A percentile compares a stretch with the other conserved stretches of the same genome.
These are phyloP conservation scores for Helminthosporium solani DNA, from an alignment of 2,329 filamentous ascomycete genomes.

Conservation along the genomic window DNA sequence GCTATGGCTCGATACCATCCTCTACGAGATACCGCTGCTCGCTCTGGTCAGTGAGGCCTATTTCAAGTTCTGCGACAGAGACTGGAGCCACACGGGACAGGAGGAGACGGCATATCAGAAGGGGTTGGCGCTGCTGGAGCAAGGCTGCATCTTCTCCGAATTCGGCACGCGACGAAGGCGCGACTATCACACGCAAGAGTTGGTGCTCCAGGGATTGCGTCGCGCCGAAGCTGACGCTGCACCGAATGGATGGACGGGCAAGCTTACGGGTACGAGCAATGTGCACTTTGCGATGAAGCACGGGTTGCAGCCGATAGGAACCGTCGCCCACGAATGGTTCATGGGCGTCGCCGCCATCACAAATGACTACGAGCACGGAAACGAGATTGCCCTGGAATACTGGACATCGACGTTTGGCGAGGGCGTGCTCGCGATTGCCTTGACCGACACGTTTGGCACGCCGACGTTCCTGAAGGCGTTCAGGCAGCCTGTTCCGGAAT, in stretches of 20 bases:
- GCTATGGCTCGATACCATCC: constrained; percentile 89
- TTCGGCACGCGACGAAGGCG: constrained; percentile 87
- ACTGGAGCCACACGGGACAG: constrained; percentile 88
- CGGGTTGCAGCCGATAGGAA: constrained; percentile 79
- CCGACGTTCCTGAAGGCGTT: constrained; percentile 85
- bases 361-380: constrained; percentile 79
- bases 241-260: constrained; percentile 66
- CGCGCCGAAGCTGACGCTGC: constrained; percentile 72
- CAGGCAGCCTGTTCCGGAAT: constrained; percentile 61
- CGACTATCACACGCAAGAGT: constrained; percentile 91
- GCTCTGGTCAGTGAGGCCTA: constrained; percentile 93
- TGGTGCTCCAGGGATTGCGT: constrained; percentile 85
- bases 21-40: constrained; percentile 95
- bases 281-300: constrained; percentile 97
- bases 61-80: constrained; percentile 92
- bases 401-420: constrained; percentile 92
- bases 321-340: constrained; percentile 97
- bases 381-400: constrained; percentile 78
- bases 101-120: constrained; percentile 83
- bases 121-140: constrained; percentile 72
- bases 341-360: constrained; percentile 96
- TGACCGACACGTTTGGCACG: constrained; percentile 97
- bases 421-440: constrained; percentile 77
- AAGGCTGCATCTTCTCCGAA: constrained; percentile 87
- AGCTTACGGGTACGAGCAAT: constrained; percentile 87